Conservation (phyloP, 2,329 filamentous ascomycete genomes). For the Exophiala xenobiotica region DNA sequence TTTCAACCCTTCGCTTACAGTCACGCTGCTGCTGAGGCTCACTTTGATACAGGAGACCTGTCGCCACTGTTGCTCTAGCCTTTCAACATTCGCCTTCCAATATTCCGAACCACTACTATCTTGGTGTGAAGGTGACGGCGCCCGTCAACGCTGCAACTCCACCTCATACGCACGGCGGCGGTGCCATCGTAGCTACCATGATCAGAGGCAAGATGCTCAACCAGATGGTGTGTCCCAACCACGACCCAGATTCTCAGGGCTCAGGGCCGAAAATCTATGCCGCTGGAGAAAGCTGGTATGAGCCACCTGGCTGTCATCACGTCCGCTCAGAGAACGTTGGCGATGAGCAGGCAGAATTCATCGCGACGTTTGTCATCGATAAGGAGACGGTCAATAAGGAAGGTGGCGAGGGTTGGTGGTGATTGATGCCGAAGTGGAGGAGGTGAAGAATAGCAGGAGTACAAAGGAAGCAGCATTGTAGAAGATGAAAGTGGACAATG, state of each 20-base stretch:
- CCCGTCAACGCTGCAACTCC: slow-evolving; percentile 32
- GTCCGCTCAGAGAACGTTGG: slow-evolving; percentile 7
- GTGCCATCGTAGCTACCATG: slow-evolving; percentile 43
- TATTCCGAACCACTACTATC: slow-evolving; percentile 3
- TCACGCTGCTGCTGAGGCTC: no score
- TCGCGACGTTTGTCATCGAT: slow-evolving; percentile 7
- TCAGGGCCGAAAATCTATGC: slow-evolving; percentile 3
- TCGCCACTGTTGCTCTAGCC: no score
- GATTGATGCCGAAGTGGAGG: no score
- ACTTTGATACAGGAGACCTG: no score
- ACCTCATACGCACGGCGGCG: slow-evolving; percentile 49
- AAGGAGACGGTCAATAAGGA: slow-evolving; percentile 3
- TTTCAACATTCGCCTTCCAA: slow-evolving; percentile 2
- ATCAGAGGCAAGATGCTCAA: slow-evolving; percentile 44
- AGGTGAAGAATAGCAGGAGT: no score
- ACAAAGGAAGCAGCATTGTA: no score
- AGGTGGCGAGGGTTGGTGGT: no score
- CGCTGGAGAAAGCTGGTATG: slow-evolving; percentile 11
- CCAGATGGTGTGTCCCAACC: no score
- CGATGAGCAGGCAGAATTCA: slow-evolving; percentile 6
- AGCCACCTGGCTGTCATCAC: slow-evolving; percentile 19
- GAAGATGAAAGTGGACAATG: no score
- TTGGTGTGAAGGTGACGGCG: background rate
- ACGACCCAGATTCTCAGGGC: no score
- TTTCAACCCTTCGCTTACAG: no score